Base-by-base conservation (phyloP, 139 green algal species). In the Picocystis salinarum region DNA sequence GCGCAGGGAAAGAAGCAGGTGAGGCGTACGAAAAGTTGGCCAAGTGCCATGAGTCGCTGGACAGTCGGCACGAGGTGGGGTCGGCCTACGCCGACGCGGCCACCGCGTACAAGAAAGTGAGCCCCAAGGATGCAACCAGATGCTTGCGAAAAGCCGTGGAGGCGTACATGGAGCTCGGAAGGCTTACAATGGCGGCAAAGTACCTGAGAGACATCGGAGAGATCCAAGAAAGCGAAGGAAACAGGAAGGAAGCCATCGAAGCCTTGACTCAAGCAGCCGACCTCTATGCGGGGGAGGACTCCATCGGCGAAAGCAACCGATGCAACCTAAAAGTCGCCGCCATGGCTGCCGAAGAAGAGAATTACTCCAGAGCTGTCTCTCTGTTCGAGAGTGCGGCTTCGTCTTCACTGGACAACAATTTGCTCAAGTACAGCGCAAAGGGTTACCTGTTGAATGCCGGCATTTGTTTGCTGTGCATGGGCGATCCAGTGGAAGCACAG, bases 121-220 rank as follows among this genome's bases (percentile, higher is more conserved):
- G 67, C 42, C 57, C 10, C 36, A 22, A 64, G 77, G 69, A 64
- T 22, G 58, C 62, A 1, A 18, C 76, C 26, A 26, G 40, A 1
- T 66, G 45, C 34, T 45, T 91, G 24, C 61, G 73, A 18, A 55
- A 76, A 11, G 83, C 83, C 0, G 68, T 93, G 0, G 62, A 69
- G 4, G 37, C 83, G 0, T 96, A 91, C 58, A 93, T 77, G 9
- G 86, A 96, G 37, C 82, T 94, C 66, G 87, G 87, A 3, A 62
- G 84, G 2, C 58, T 97, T 4, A 75, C 75, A 49, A 91, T 92
- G 80, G 82, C 87, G 6, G 87, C 87, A 0, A 53, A 78, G 40
- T 31, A 12, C 44, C 26, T 22, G 17, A 33, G 36, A 23, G 36
- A 44, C 20, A 23, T 20, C 9, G 36, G 20, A 11, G 36, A 44